Evolutionary conservation across 768 basidiomycete genomes (phyloP), one percentile per base, ranked within the genome.

Genomic region (Kwoniella sp.): DNA sequence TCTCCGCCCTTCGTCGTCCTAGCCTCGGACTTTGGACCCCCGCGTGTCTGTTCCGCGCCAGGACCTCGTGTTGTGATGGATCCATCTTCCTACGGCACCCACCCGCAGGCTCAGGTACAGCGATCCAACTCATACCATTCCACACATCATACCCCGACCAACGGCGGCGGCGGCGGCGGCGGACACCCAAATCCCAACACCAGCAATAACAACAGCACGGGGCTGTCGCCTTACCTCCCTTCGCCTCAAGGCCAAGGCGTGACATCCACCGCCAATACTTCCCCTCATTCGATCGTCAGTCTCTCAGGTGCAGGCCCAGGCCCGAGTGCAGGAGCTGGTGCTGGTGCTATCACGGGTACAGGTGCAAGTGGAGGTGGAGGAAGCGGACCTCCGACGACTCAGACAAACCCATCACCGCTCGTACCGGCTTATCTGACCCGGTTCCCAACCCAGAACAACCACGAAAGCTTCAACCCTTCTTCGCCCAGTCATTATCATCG

Each of bases 341-440:
- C 31, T 7, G 56, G 56, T 58, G 48, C 50, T 23, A 26, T n/a
- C 15, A 54, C 52, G 17, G 26, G 17, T 28, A 54, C 58, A 41
- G 52, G 48, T 28, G 30, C n/a, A 34, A 52, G 47, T 20, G 34
- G 8, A 17, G 41, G n/a, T n/a, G n/a, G 41, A 45, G 41, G 41
- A 45, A 45, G 41, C 15, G 41, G 41, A 11, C 41, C 41, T 26
- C 55, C 61, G 11, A 41, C 53, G 7, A 45, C 17, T 8, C 62
- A 52, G 13, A 58, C 22, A 22, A 30, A 41, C 20, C 63, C 56
- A 17, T 65, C 63, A 41, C 63, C 63, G 4, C 26, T 59, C 8
- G 63, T 34, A 17, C 63, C 63, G 52, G 38, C 63, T 20, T 65
- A 65, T 30, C 29, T 65, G 30, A 65, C 63, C 22, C 25, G 63